phyloP scores from a whole-genome alignment of 2,329 filamentous ascomycete genomes.

The Mycocentrospora acerina region DNA sequence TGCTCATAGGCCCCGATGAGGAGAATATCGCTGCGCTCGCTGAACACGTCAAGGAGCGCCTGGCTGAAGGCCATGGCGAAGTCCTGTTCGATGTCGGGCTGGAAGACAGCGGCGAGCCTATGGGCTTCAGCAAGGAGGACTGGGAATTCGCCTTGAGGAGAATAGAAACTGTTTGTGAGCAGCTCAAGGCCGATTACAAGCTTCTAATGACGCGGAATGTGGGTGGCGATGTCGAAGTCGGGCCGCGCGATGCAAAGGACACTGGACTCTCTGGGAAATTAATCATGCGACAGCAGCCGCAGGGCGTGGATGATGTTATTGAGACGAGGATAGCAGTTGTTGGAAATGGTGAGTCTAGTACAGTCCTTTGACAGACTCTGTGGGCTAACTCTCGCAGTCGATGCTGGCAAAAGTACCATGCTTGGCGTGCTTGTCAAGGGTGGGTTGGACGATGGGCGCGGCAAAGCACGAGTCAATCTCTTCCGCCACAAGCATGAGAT shows the following conservation, averaged over 20 bases:
- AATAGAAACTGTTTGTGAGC: constrained; percentile 65
- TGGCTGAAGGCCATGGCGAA: constrained; percentile 86
- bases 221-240: constrained; percentile 71
- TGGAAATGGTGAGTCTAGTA: constrained; percentile 68
- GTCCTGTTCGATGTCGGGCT: constrained; percentile 88
- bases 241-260: constrained; percentile 64
- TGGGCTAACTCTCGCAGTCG: constrained; percentile 56
- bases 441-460: constrained; percentile 89
- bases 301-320: constrained; percentile 80
- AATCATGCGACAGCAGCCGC: constrained; percentile 73
- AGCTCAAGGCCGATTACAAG: constrained; percentile 71
- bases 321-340: constrained; percentile 97
- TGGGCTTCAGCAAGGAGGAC: constrained; percentile 71
- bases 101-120: constrained; percentile 84
- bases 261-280: constrained; percentile 82
- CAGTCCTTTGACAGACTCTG: neutral
- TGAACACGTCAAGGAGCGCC: constrained; percentile 64
- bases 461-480: constrained; percentile 89
- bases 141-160: constrained; percentile 73
- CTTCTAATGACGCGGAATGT: constrained; percentile 89
- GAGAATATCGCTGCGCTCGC: constrained; percentile 63
- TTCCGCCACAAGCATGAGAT: constrained; percentile 98
- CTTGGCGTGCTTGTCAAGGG: constrained; percentile 95
- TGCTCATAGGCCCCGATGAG: constrained; percentile 64
- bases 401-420: constrained; percentile 96